phyloP scores from a whole-genome alignment of 805 yeast species.

The Ogataea paraovalis region DNA sequence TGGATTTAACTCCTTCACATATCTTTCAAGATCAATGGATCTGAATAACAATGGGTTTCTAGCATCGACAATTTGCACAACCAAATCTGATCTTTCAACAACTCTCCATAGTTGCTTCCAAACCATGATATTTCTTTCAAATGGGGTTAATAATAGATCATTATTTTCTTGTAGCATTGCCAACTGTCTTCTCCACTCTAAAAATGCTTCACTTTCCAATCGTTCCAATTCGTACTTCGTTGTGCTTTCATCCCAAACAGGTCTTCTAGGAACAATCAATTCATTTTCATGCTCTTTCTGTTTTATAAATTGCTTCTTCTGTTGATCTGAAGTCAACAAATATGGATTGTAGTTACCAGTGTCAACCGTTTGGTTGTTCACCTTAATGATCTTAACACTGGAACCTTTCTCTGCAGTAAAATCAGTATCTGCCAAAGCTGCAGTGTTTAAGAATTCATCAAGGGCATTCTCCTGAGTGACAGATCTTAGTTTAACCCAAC shows the following conservation, averaged over 20 bases:
- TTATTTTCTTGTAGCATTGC: slow-evolving; percentile 81
- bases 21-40: slow-evolving; percentile 76
- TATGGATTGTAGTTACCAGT: slow-evolving; percentile 47
- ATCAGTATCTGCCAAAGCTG: slow-evolving; percentile 93
- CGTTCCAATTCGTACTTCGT: slow-evolving; percentile 76
- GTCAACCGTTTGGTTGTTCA: slow-evolving; percentile 71
- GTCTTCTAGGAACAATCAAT: slow-evolving; percentile 90
- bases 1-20: slow-evolving; percentile 74
- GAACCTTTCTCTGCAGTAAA: slow-evolving; percentile 87
- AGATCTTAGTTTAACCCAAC: slow-evolving; percentile 86
- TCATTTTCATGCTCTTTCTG: slow-evolving; percentile 64
- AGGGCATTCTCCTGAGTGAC: slow-evolving; percentile 92
- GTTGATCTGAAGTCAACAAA: slow-evolving; percentile 64
- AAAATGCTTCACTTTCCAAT: slow-evolving; percentile 83
- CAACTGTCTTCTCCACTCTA: slow-evolving; percentile 90
- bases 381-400: slow-evolving; percentile 78
- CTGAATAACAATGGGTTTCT: slow-evolving; percentile 89
- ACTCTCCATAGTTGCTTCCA: slow-evolving; percentile 99
- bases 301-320: slow-evolving; percentile 51
- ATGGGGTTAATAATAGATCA: slow-evolving; percentile 87
- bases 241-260: slow-evolving; percentile 72
- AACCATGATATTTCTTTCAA: slow-evolving; percentile 94
- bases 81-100: slow-evolving; percentile 86
- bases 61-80: slow-evolving; percentile 97
- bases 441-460: slow-evolving; percentile 93